phyloP scores from a whole-genome alignment of 2,329 filamentous ascomycete genomes.

The Fusarium sp. region DNA sequence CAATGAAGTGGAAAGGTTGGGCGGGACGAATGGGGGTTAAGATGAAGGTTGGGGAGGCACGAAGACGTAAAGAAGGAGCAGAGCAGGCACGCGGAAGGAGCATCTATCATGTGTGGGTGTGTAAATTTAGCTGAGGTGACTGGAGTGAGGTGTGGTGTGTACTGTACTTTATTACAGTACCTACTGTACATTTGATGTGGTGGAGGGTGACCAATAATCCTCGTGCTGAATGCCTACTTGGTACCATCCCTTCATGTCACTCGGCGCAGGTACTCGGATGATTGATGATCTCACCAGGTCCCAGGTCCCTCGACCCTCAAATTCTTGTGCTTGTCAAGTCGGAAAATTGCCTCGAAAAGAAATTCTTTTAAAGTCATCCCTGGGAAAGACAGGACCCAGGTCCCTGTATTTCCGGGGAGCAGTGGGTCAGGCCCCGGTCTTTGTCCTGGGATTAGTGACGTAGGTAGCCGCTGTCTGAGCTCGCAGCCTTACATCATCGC shows the following conservation, averaged over 20 bases:
- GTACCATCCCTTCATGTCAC: constrained; percentile 9
- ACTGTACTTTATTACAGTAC: constrained; percentile 6
- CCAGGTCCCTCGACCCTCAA: constrained; percentile 1
- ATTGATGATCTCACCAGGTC: constrained; percentile 21
- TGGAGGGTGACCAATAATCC: constrained; percentile 18
- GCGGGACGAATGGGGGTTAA: constrained; percentile 24
- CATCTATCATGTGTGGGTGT: constrained; percentile 36
- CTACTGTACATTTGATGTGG: background rate
- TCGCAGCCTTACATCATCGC: constrained; percentile 41
- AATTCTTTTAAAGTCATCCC: constrained; percentile 6
- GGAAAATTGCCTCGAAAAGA: constrained; percentile 2
- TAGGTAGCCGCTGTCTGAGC: constrained; percentile 33
- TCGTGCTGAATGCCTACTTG: background rate
- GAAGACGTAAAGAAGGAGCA: constrained; percentile 15
- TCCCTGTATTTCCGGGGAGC: constrained; percentile 28
- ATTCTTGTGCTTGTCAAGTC: background rate
- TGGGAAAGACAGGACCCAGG: background rate
- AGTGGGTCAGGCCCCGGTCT: constrained; percentile 23
- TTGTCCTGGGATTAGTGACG: constrained; percentile 32
- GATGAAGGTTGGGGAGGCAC: constrained; percentile 25
- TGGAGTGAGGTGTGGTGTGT: constrained; percentile 13
- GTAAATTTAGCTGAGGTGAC: constrained; percentile 4
- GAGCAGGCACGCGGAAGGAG: constrained; percentile 30
- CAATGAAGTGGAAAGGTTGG: constrained; percentile 29
- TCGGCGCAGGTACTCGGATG: constrained; percentile 9